Base-by-base conservation (phyloP, 768 basidiomycete species). In the Hericium coralloides region DNA sequence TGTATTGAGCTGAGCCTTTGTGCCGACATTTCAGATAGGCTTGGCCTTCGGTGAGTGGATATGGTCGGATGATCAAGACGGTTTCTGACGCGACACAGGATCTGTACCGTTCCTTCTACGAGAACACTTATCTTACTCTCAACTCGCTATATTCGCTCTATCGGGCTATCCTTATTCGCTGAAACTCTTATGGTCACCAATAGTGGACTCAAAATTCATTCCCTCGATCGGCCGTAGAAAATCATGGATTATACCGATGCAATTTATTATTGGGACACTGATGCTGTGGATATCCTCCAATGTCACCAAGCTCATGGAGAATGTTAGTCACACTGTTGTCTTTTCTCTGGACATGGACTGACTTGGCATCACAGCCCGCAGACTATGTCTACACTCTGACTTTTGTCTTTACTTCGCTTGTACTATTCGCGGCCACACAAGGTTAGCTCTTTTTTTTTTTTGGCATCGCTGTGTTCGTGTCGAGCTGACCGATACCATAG, bases 241-340 rank as follows among this genome's bases (percentile, higher is more conserved):
- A 71, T 94, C 92, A 59, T 99, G 97, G 97, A 98, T 99, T 63
- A 87, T 98, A 60, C 97, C 97, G 47, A 97, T 99, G 79, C 97
- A 99, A 69, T 68, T 85, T 36, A 83, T 93, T 61, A 89, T 98
- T 52, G 97, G 93, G 43, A 76, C 80, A 43, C 73, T 93, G 58
- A 90, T 92, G 88, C 65, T 90, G 38, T 85, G 83, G 64, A 84
- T 92, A 59, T 88, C 89, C 5, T 68, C 80, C 55, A 83, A 87
- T 63, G 85, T 87, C 7, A 79, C 92, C 65, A 79, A 79, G 61
- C 74, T 95, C 61, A 79, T 97, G 70, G 82, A 88, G 57, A 80
- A 89, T 65, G 94, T 95, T 53, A 55, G 79, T 65, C 62, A 73
- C 66, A 23, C 53, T 47, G 2, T 10, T 8, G 31, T 31, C 17